Evolutionary conservation across 345 rosid species (phyloP).

Genomic region (Fremontodendron californicum): DNA sequence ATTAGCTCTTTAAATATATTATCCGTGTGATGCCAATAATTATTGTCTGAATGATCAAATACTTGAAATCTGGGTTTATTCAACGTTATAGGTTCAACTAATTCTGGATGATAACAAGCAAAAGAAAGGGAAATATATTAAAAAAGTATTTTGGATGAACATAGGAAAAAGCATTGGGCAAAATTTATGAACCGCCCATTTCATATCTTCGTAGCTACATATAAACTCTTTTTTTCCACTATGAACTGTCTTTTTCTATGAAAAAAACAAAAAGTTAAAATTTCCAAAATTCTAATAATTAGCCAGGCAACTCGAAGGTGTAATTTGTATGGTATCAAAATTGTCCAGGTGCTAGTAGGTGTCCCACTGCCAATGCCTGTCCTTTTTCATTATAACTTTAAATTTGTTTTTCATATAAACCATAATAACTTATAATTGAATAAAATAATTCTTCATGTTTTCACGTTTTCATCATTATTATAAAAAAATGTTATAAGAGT

Average conservation of each 20-base stretch:
- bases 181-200: neutral
- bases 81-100: too few species aligned
- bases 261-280: neutral
- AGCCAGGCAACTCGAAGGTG: neutral
- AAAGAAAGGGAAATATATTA: too few species aligned
- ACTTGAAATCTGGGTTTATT: neutral
- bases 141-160: neutral
- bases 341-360: neutral
- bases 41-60: neutral
- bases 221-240: neutral
- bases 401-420: too few species aligned
- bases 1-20: neutral
- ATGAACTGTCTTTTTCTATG: neutral
- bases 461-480: too few species aligned
- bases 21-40: neutral
- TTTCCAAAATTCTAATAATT: neutral
- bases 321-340: neutral
- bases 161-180: neutral
- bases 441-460: too few species aligned
- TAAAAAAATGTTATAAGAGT: too few species aligned
- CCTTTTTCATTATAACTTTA: neutral
- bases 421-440: too few species aligned
- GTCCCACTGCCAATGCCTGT: neutral
- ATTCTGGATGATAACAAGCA: neutral
- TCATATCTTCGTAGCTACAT: neutral